A percentile compares a stretch with the other conserved stretches of the same genome.
phyloP scores from a whole-genome alignment of 306 rosid genomes.

The Vigna radiata region DNA sequence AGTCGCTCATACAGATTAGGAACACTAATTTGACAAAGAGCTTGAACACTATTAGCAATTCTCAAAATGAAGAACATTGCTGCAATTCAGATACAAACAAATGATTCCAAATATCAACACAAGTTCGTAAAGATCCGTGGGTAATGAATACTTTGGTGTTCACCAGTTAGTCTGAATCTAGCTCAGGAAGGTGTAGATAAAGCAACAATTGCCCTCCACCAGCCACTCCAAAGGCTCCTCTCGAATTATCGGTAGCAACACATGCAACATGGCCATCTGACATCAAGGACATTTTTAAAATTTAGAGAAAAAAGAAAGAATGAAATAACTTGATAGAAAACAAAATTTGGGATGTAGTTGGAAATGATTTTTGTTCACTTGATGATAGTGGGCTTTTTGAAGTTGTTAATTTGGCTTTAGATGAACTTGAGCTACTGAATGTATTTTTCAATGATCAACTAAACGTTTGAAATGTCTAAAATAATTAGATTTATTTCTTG shows the following conservation, averaged over 20 bases:
- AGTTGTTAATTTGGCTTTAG: no score
- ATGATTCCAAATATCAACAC: neutral
- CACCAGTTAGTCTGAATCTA: constrained; percentile 27
- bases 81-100: neutral
- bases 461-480: no score
- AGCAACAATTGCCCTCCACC: constrained; percentile 60
- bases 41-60: neutral
- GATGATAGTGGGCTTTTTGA: no score
- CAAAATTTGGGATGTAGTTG: neutral
- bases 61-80: neutral
- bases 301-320: neutral
- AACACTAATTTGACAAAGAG: neutral
- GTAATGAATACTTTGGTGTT: constrained; percentile 21
- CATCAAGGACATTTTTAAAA: constrained; percentile 9
- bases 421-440: no score
- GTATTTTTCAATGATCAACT: no score
- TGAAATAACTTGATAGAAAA: neutral
- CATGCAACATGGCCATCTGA: constrained; percentile 66
- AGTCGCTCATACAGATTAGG: neutral
- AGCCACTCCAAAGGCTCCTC: constrained; percentile 71
- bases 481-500: no score
- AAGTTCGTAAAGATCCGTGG: constrained; percentile 13
- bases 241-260: constrained; percentile 69
- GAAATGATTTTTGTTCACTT: no score
- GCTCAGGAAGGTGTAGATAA: constrained; percentile 51